Base-by-base conservation (phyloP, 768 basidiomycete genomes). In the Gloeophyllum trabeum region DNA sequence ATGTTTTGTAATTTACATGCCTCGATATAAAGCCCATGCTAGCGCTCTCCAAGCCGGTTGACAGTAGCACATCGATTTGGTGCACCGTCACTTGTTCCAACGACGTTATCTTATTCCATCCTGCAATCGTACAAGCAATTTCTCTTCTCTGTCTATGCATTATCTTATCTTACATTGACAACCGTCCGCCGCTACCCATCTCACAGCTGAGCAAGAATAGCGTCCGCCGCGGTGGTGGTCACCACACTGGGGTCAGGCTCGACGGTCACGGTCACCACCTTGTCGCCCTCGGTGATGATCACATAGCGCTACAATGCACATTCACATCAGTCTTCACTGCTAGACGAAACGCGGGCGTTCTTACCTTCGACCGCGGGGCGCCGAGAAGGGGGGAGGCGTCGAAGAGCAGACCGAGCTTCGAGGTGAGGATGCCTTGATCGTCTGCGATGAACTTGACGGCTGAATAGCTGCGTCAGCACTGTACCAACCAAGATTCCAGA, bases 251-350 rank as follows among this genome's bases (percentile, higher is more conserved):
- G 58, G 35, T 51, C 54, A 20, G 54, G 50, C 57, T 73, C 71
- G 18, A 71, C 61, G 23, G 58, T 67, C 45, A 88, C 52, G 46
- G 76, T 74, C 44, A 71, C 70, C 49, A 91, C 73, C 43, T 74
- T 72, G 39, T 86, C 70, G 48, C 81, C 70, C 20, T 91, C 77
- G 44, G 83, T 54, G 48, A 86, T 61, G 36, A 86, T 49, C 14
- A 75, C 81, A 45, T 75, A 85, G 37, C 82, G 75, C 43, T 81
- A 43, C n/a, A 20, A 56, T 16, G 36, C 13, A 16, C 28, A 7
- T 30, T 21, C 7, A 21, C 20, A 21, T 37, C 10, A 37, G 20
- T 10, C 12, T 10, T 37, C 7, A 21, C 36, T 10, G 56, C 34
- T 55, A 60, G 26, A 61, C 63, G 22, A 65, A 52, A 39, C 58